Conservation (phyloP, 257 asterid genomes). For the Ophiorrhiza pumila region DNA sequence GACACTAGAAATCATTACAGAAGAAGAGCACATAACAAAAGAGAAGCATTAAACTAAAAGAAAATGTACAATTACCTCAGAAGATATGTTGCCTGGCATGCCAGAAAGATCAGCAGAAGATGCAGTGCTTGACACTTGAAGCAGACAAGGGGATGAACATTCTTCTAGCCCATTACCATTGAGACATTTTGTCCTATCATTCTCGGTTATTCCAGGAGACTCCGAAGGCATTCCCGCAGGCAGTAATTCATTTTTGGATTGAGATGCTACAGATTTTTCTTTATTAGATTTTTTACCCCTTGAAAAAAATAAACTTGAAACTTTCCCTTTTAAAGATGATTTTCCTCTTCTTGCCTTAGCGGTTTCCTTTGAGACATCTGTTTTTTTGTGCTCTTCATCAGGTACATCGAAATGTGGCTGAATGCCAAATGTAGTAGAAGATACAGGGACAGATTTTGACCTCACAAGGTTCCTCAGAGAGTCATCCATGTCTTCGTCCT, state of each 20-base stretch:
- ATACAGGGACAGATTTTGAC: slow-evolving; percentile 87
- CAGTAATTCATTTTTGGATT: slow-evolving; percentile 32
- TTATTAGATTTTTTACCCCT: slow-evolving; percentile 59
- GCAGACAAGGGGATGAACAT: slow-evolving; percentile 29
- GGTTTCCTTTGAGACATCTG: slow-evolving; percentile 42
- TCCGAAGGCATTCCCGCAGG: slow-evolving; percentile 17
- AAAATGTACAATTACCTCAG: slow-evolving; percentile 46
- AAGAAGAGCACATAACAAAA: neutral
- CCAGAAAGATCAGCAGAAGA: slow-evolving; percentile 31
- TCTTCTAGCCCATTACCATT: slow-evolving; percentile 13
- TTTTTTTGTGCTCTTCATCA: slow-evolving; percentile 33
- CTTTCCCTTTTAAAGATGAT: slow-evolving; percentile 72
- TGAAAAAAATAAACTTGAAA: slow-evolving; percentile 76
- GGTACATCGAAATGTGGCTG: slow-evolving; percentile 34
- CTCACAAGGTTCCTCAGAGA: slow-evolving; percentile 61
- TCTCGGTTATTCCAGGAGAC: slow-evolving; percentile 26
- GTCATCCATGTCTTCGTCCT: slow-evolving; percentile 31
- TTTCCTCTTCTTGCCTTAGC: slow-evolving; percentile 50
- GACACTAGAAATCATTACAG: neutral
- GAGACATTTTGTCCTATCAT: slow-evolving; percentile 28
- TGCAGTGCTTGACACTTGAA: slow-evolving; percentile 29
- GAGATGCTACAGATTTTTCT: slow-evolving; percentile 37
- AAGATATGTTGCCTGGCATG: slow-evolving; percentile 32
- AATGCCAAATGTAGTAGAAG: slow-evolving; percentile 49
- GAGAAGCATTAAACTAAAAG: neutral